These are phyloP conservation scores for Aureobasidium mangrovei DNA, from an alignment of 2,329 filamentous ascomycete genomes.

Conservation along the genomic window DNA sequence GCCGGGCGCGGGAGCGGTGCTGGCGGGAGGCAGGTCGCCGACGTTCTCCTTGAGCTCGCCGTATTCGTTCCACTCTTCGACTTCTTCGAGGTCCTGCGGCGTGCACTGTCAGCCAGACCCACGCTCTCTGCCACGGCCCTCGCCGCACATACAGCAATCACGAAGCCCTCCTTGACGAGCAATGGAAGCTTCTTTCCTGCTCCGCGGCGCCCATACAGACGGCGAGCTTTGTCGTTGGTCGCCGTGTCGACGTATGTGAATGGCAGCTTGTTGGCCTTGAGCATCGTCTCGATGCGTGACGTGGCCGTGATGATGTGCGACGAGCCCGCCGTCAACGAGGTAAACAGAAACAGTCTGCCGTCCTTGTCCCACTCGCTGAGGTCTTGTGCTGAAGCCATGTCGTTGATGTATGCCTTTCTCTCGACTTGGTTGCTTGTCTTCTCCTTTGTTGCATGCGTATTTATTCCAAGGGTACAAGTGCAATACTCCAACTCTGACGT, in stretches of 20 bases:
- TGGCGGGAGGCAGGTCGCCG: constrained; percentile 37
- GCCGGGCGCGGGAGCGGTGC: neutral
- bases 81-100: constrained; percentile 73
- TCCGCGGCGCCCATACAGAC: constrained; percentile 77
- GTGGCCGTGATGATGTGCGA: constrained; percentile 96
- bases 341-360: constrained; percentile 76
- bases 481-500: neutral
- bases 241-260: constrained; percentile 90
- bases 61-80: constrained; percentile 99
- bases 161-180: constrained; percentile 75
- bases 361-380: constrained; percentile 38
- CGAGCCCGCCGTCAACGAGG: constrained; percentile 87
- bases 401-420: neutral
- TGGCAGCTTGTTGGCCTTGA: constrained; percentile 87
- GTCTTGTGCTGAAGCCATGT: constrained; percentile 21
- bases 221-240: constrained; percentile 78
- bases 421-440: neutral
- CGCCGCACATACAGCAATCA: constrained; percentile 64
- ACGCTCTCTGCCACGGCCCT: neutral
- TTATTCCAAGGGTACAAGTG: neutral
- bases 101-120: neutral
- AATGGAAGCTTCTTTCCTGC: constrained; percentile 84
- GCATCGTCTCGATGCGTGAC: constrained; percentile 88
- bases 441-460: neutral
- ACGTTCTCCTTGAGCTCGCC: constrained; percentile 87